Conservation (phyloP, 2,329 filamentous ascomycete species). For the Aspergillus costaricaensis region DNA sequence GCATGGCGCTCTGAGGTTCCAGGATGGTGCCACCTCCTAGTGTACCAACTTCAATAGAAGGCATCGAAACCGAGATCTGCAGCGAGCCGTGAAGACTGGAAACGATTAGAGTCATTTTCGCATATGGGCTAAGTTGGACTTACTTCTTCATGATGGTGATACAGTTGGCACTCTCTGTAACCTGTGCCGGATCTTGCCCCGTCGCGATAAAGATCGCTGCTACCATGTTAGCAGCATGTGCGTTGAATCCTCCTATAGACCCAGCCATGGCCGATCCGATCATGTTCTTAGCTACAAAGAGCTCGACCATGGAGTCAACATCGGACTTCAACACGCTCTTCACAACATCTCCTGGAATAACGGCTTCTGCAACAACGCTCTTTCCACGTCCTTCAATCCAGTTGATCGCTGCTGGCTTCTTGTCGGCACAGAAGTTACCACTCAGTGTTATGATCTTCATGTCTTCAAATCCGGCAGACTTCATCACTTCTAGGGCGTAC, state of each 20-base stretch:
- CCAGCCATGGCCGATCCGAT: constrained; percentile 98
- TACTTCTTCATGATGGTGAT: constrained; percentile 99
- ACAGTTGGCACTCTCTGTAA: constrained; percentile 94
- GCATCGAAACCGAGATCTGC: constrained; percentile 99
- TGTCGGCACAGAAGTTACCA: constrained; percentile 97
- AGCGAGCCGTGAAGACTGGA: constrained; percentile 79
- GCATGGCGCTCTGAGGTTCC: constrained; percentile 93
- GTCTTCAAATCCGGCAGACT: constrained; percentile 86
- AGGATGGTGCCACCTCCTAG: constrained; percentile 96
- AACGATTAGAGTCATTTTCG: constrained; percentile 14
- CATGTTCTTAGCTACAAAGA: constrained; percentile 92
- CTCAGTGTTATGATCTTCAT: constrained; percentile 94
- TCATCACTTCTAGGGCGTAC: constrained; percentile 87
- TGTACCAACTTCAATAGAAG: constrained; percentile 94
- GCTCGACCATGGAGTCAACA: constrained; percentile 86
- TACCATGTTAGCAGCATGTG: constrained; percentile 97
- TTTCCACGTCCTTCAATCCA: constrained; percentile 99
- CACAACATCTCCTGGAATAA: constrained; percentile 87
- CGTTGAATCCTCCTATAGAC: constrained; percentile 94
- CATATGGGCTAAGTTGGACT: constrained; percentile 46
- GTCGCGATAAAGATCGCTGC: constrained; percentile 96
- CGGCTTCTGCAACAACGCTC: constrained; percentile 92
- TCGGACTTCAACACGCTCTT: constrained; percentile 86
- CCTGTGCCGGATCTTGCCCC: constrained; percentile 95
- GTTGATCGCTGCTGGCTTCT: constrained; percentile 98